Evolutionary conservation across 1,284 basidiomycete species (phyloP), one percentile per base, ranked within the genome.

Genomic region (Trametes hirsuta): DNA sequence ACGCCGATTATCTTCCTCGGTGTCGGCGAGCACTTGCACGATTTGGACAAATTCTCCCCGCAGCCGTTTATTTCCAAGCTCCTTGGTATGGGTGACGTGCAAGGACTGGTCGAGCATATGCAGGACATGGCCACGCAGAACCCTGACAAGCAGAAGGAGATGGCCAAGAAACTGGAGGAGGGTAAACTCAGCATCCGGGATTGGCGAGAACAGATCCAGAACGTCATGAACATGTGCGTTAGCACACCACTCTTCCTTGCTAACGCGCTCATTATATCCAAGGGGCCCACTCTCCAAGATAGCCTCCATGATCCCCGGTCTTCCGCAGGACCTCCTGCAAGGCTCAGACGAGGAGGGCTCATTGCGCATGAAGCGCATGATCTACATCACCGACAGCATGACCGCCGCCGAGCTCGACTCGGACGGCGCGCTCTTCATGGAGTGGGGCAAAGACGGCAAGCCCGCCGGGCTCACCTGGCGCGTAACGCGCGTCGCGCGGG

Each of bases 1-100:
- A 99, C 97, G 14, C 97, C 97, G 0, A 99, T 99, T 74, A 97
- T 98, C 71, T 99, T 99, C 79, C 87, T 99, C 42, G 97, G 97
- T 73, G 95, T 97, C 10, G 97, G 97, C 60, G 97, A 99, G 74
- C 97, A 99, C 76, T 79, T 99, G 25, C 86, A 97, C 61, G 97
- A 99, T 76, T 85, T 99, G 9, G 97, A 99, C 75, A 86, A 90
- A 59, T 99, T 99, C 77, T 87, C 93, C 2, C 97, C 97, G 0
- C 91, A 96, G 67, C 97, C 97, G 2, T 99, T 99, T 79, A 94
- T 99, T 67, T 97, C 94, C 39, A 98, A 98, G 75, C 79, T 99
- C 47, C 82, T 99, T 15, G 97, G 97, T 14, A 84, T 98, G 75
- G 97, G 97, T 30, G 97, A 99, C 73, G 86, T 99, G 76, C 93